phyloP scores from a whole-genome alignment of 495 filamentous ascomycete genomes.

The Neurospora sp. region DNA sequence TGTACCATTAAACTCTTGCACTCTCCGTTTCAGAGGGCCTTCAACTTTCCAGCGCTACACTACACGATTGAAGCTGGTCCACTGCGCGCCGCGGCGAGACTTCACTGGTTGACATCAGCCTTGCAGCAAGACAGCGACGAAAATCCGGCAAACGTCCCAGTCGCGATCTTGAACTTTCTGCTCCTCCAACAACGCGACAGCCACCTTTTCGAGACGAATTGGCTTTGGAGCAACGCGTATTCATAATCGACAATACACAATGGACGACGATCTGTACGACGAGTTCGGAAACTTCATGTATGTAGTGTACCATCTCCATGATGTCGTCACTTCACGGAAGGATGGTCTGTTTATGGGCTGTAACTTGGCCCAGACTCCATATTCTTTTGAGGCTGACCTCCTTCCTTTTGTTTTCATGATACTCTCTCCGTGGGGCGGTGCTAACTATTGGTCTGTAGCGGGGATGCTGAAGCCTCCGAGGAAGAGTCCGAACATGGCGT shows the following conservation, averaged over 20 bases:
- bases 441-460: conserved; percentile 39
- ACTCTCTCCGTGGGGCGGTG: not conserved
- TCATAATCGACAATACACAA: conserved; percentile 10
- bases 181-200: not conserved
- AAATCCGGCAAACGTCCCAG: not conserved
- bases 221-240: not conserved
- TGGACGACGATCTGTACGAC: conserved; percentile 30
- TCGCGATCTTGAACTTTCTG: not conserved
- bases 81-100: not conserved
- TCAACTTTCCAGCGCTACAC: not conserved
- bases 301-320: not conserved
- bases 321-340: not conserved
- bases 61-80: not conserved
- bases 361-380: not conserved
- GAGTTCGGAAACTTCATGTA: conserved; percentile 31
- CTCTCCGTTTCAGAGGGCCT: not conserved
- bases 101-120: not conserved
- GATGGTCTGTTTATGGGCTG: not conserved
- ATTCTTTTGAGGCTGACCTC: not conserved
- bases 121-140: not conserved
- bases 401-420: not conserved
- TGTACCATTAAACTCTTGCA: not conserved
- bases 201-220: not conserved
- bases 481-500: conserved; percentile 70
- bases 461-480: conserved; percentile 73